These are phyloP conservation scores for Cutaneotrichosporon mucoides DNA, from an alignment of 1,284 basidiomycete genomes.

Conservation along the genomic window DNA sequence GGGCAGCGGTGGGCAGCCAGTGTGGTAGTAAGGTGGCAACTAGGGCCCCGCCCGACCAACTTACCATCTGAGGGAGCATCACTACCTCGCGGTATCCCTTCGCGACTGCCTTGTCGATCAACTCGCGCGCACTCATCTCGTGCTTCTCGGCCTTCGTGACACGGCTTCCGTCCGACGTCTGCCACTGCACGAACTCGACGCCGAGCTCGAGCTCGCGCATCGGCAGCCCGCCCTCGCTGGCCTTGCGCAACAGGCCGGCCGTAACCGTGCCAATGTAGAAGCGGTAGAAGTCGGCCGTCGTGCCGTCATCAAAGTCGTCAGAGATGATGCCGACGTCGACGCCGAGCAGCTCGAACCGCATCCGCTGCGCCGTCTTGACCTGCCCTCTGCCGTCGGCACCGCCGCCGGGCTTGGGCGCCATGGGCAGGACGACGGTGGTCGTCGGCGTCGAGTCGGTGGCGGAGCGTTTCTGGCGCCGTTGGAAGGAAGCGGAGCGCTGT, in stretches of 20 bases:
- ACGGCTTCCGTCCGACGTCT: constrained; percentile 30
- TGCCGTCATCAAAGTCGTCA: constrained; percentile 32
- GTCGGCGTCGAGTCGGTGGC: constrained; percentile 61
- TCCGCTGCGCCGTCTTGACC: constrained; percentile 36
- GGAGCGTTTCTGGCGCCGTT: constrained; percentile 63
- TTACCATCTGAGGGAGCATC: constrained; percentile 36
- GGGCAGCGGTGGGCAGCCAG: too few relatives aligned
- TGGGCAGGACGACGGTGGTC: constrained; percentile 73
- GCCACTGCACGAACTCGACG: constrained; percentile 32
- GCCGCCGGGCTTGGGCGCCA: constrained; percentile 46
- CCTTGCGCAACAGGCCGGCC: constrained; percentile 34
- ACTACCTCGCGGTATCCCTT: constrained; percentile 32
- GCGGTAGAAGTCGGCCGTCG: constrained; percentile 36
- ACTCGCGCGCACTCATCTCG: constrained; percentile 23
- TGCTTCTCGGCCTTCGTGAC: constrained; percentile 23
- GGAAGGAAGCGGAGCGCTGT: constrained; percentile 62
- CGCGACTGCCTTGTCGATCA: constrained; percentile 29
- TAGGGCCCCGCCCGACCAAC: constrained; percentile 3
- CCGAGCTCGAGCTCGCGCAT: constrained; percentile 31
- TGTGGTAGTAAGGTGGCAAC: too few relatives aligned
- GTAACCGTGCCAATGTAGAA: constrained; percentile 39
- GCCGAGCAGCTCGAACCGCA: constrained; percentile 41
- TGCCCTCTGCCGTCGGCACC: background rate
- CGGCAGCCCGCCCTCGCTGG: constrained; percentile 21
- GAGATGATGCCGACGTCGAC: constrained; percentile 43